These are phyloP conservation scores for Leccinum uliginosum DNA, from an alignment of 768 basidiomycete genomes.

Conservation along the genomic window DNA sequence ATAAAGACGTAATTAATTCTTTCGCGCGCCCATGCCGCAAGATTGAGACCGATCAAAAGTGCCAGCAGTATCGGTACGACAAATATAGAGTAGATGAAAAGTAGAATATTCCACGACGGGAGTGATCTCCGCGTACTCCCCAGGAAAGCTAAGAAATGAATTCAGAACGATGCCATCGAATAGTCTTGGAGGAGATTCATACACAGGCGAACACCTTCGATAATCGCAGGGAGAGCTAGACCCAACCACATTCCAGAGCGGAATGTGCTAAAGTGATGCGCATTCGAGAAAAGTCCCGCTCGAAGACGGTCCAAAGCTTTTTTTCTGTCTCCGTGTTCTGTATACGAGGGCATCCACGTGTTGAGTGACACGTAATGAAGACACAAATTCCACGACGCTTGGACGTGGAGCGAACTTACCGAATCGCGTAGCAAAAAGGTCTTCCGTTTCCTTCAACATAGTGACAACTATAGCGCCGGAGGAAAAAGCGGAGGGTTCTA, in stretches of 20 bases:
- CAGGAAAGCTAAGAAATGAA: conserved; percentile 45
- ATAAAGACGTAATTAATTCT: conserved; percentile 93
- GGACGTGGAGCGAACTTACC: conserved; percentile 39
- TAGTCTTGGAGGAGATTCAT: background rate
- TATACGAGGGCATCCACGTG: background rate
- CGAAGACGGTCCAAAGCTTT: conserved; percentile 68
- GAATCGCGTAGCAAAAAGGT: conserved; percentile 73
- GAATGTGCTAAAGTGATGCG: conserved; percentile 72
- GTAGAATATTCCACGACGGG: conserved; percentile 65
- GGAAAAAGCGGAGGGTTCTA: conserved; percentile 65
- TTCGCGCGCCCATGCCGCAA: conserved; percentile 69
- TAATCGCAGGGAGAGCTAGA: conserved; percentile 63
- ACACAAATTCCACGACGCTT: background rate
- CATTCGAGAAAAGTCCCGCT: conserved; percentile 45
- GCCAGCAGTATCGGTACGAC: conserved; percentile 72
- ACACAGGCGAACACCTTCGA: conserved; percentile 61
- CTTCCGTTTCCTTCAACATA: conserved; percentile 75
- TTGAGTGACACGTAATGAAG: background rate
- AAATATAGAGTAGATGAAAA: conserved; percentile 75
- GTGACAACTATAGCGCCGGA: conserved; percentile 54
- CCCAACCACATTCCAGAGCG: conserved; percentile 72
- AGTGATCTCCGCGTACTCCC: conserved; percentile 46
- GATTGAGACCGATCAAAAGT: conserved; percentile 74
- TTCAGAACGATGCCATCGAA: background rate
- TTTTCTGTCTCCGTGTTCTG: conserved; percentile 72